Conservation (phyloP, 1,284 basidiomycete genomes). For the Violaceomyces palustris region DNA sequence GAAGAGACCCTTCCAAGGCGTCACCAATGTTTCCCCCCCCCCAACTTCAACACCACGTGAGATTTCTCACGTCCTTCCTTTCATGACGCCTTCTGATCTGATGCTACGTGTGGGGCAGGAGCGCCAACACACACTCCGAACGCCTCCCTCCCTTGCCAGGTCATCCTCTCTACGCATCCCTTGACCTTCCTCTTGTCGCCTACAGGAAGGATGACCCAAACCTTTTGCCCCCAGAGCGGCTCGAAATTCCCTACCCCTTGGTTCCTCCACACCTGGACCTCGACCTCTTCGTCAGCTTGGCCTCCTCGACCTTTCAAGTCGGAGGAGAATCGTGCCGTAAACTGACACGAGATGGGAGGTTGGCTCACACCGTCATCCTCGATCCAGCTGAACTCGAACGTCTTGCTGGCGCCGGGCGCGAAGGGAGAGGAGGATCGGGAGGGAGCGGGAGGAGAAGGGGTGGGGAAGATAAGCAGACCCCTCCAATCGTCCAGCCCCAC, state of each 20-base stretch:
- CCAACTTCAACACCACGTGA: too few relatives aligned
- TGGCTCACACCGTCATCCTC: constrained; percentile 56
- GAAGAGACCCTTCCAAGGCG: too few relatives aligned
- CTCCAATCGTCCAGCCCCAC: constrained; percentile 55
- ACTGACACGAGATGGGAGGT: constrained; percentile 43
- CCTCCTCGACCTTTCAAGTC: too few relatives aligned
- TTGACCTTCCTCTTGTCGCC: constrained; percentile 45
- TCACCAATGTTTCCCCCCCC: too few relatives aligned
- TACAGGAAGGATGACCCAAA: constrained; percentile 52
- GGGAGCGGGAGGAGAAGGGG: too few relatives aligned
- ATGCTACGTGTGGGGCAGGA: too few relatives aligned
- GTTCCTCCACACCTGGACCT: constrained; percentile 42
- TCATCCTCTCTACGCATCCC: constrained; percentile 9
- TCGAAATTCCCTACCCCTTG: constrained; percentile 46
- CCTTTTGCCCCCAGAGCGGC: constrained; percentile 52
- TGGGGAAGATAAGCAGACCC: constrained; percentile 54
- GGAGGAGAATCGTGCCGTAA: constrained; percentile 48
- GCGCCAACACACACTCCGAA: too few relatives aligned
- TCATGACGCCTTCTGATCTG: too few relatives aligned
- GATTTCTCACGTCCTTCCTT: too few relatives aligned
- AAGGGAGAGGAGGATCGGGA: too few relatives aligned
- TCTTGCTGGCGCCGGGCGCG: constrained; percentile 11
- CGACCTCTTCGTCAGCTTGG: constrained; percentile 41
- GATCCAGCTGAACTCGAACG: constrained; percentile 49
- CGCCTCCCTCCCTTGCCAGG: constrained; percentile 22